Evolutionary conservation across 768 basidiomycete species (phyloP), one percentile per base, ranked within the genome.

Genomic region (Suillus subaureus): DNA sequence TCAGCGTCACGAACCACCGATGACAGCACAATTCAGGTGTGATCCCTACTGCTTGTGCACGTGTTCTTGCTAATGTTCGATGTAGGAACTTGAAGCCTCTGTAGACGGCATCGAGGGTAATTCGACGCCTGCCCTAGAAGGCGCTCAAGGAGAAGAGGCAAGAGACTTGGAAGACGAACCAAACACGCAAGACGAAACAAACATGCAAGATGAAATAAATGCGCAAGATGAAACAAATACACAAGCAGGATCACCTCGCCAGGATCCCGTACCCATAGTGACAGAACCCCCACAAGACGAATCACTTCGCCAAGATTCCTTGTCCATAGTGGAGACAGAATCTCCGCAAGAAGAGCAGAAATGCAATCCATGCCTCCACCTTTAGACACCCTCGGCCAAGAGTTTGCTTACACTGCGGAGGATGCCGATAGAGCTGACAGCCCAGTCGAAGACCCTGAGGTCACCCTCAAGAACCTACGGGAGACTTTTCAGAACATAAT

Each of bases 401-500:
- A 58, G 39, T 12, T 23, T 26, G 6, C 57, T 8, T 12, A 2
- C 11, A 26, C 15, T 16, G 39, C 5, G 18, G 23, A 13, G 21
- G 12, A 21, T 33, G 7, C 2, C 28, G 31, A 40, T 13, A 58
- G 37, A 26, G 37, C 23, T 9, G 37, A 39, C 16, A 58, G 57
- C 39, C 57, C 57, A 40, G 57, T 58, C 26, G 37, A 58, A 40
- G 16, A 58, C 37, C 57, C 57, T 6, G 57, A 40, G 37, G 37
- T 40, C 40, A 58, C 9, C 16, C 57, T 58, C 39, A 58, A 58
- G 57, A 39, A 39, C 57, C 16, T 40, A 11, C 57, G 39, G 39
- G 57, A 58, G 11, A 18, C 37, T 40, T 26, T 58, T 26, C 61
- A 62, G 54, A 33, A 62, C 28, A 52, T 33, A 31, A 45, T 45